Percentiles rank a stretch among this genome's conserved stretches.
Conservation (phyloP, 352 stramenopile species). For the Elongisporangium senticosum region DNA sequence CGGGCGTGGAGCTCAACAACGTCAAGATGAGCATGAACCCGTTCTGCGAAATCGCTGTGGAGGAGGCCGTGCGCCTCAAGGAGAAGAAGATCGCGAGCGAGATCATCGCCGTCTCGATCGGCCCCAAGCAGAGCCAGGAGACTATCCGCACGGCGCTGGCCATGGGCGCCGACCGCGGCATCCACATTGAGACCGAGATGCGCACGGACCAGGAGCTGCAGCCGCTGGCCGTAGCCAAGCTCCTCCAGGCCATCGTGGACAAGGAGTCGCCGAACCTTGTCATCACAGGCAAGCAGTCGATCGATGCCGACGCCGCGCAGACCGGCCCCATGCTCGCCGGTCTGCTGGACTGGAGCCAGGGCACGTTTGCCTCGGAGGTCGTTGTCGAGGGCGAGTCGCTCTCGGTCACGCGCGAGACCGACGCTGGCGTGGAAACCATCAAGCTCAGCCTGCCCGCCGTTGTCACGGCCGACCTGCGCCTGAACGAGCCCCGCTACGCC, state of each 20-base stretch:
- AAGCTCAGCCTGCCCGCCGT: constrained; percentile 91
- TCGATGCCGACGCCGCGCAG: constrained; percentile 81
- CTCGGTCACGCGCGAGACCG: constrained; percentile 93
- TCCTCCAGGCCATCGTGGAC: constrained; percentile 93
- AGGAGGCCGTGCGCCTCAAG: constrained; percentile 98
- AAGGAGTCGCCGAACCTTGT: constrained; percentile 92
- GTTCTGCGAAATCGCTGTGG: constrained; percentile 98
- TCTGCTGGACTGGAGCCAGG: constrained; percentile 96
- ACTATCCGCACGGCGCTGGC: constrained; percentile 93
- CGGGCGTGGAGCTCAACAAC: constrained; percentile 96
- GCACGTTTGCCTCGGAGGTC: constrained; percentile 96
- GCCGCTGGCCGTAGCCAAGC: constrained; percentile 95
- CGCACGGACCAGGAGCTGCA: constrained; percentile 97
- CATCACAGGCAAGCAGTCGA: constrained; percentile 97
- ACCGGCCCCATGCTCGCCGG: constrained; percentile 94
- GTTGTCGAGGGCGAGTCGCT: constrained; percentile 50
- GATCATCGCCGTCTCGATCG: constrained; percentile 96
- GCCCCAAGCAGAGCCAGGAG: constrained; percentile 96
- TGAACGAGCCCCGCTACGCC: constrained; percentile 99
- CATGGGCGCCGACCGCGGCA: constrained; percentile 93
- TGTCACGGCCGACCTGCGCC: constrained; percentile 96
- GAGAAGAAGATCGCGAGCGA: constrained; percentile 95
- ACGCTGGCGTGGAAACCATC: constrained; percentile 89
- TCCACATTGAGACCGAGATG: constrained; percentile 96
- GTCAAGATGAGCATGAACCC: constrained; percentile 99